Evolutionary conservation across 2,329 filamentous ascomycete genomes (phyloP).

Genomic region (Trichoderma lentiforme): DNA sequence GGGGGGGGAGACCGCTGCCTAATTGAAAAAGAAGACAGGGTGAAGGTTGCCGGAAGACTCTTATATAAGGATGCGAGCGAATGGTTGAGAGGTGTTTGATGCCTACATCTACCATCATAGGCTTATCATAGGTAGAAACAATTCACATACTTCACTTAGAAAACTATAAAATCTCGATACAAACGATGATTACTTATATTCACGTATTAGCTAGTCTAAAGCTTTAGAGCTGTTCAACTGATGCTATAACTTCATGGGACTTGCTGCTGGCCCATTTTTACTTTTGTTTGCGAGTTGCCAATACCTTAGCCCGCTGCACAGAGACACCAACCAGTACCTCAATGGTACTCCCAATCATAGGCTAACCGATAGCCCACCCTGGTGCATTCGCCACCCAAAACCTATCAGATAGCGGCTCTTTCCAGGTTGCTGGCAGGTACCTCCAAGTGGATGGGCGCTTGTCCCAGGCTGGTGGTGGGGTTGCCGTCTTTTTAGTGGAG

Average conservation of each 20-base stretch:
- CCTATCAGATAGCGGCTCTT: not conserved
- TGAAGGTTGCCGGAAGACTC: not conserved
- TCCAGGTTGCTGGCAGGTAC: not conserved
- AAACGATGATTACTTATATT: not conserved
- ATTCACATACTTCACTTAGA: not conserved
- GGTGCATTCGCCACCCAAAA: not conserved
- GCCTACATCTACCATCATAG: too few relatives aligned
- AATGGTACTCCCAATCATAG: not conserved
- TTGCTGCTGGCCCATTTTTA: not conserved
- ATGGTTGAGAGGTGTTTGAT: too few relatives aligned
- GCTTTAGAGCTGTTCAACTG: not conserved
- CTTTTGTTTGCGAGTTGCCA: not conserved
- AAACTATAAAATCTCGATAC: not conserved
- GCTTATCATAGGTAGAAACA: too few relatives aligned
- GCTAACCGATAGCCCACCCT: not conserved
- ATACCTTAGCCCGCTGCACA: not conserved
- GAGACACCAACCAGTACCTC: not conserved
- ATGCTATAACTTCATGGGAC: not conserved
- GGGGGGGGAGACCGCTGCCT: not conserved
- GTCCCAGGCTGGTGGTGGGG: constrained; percentile 8
- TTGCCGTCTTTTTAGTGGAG: constrained; percentile 13
- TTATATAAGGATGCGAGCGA: too few relatives aligned
- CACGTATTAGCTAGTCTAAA: not conserved
- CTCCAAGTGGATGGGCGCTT: constrained; percentile 1
- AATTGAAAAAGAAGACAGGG: not conserved